These are phyloP conservation scores for Pichia norvegensis DNA, from an alignment of 1,139 yeast species.

Conservation along the genomic window DNA sequence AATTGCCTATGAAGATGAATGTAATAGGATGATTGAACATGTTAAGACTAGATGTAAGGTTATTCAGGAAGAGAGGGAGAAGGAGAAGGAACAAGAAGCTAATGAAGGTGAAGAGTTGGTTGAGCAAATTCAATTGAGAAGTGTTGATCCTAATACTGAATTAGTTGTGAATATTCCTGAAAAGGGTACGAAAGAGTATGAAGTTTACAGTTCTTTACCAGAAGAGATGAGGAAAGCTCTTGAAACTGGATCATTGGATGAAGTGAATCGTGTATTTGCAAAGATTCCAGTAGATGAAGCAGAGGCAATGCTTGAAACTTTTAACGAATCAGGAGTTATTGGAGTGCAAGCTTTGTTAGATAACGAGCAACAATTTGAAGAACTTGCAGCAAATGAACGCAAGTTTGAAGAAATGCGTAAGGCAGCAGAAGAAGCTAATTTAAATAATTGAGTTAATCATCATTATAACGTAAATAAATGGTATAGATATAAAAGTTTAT, in stretches of 20 bases:
- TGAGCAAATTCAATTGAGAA: slow-evolving; percentile 77
- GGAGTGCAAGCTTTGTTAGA: slow-evolving; percentile 73
- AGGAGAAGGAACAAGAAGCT: slow-evolving; percentile 25
- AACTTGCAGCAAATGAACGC: slow-evolving; percentile 39
- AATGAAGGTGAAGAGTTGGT: slow-evolving; percentile 42
- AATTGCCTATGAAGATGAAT: slow-evolving; percentile 65
- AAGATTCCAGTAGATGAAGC: slow-evolving; percentile 72
- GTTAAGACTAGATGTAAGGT: slow-evolving; percentile 68
- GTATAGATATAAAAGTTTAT: not conserved
- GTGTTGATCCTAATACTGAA: slow-evolving; percentile 78
- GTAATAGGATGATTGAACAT: slow-evolving; percentile 61
- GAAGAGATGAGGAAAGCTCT: slow-evolving; percentile 66
- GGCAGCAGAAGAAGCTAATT: slow-evolving; percentile 12
- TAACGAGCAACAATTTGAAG: slow-evolving; percentile 61
- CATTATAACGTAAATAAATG: not conserved
- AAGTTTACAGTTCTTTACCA: slow-evolving; percentile 52
- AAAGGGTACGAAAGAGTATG: slow-evolving; percentile 45
- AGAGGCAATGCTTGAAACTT: slow-evolving; percentile 62
- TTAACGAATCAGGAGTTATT: slow-evolving; percentile 77
- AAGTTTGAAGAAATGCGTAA: slow-evolving; percentile 12
- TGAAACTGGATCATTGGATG: slow-evolving; percentile 62
- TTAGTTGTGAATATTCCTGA: slow-evolving; percentile 66
- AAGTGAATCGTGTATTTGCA: slow-evolving; percentile 77
- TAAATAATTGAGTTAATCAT: no score
- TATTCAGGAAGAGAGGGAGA: slow-evolving; percentile 41